Conservation (phyloP, 2,329 filamentous ascomycete species). For the Macrophomina tecta region DNA sequence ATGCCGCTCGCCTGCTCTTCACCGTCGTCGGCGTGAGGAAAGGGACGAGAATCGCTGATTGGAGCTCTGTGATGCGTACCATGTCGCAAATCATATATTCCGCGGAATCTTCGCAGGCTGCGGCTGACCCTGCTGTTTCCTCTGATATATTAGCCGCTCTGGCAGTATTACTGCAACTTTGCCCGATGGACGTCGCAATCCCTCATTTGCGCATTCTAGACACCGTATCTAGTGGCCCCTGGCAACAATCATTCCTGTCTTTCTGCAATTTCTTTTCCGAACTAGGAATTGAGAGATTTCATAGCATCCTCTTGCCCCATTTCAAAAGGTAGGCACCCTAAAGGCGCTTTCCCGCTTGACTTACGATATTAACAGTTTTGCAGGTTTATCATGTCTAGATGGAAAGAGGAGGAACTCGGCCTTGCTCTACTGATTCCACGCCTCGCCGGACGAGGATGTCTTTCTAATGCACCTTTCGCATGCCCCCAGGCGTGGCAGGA, state of each 20-base stretch:
- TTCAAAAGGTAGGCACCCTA: constrained; percentile 70
- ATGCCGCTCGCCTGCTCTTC: constrained; percentile 62
- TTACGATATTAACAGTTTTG: constrained; percentile 32
- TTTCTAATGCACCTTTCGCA: constrained; percentile 27
- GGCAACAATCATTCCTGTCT: constrained; percentile 76
- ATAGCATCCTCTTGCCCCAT: constrained; percentile 75
- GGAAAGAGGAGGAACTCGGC: constrained; percentile 39
- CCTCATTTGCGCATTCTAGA: constrained; percentile 71
- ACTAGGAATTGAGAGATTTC: constrained; percentile 75
- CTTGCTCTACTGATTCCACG: constrained; percentile 41
- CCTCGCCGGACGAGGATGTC: constrained; percentile 30
- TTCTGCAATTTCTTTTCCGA: constrained; percentile 85
- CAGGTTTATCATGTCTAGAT: constrained; percentile 69
- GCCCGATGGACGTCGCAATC: constrained; percentile 80
- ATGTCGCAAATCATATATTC: constrained; percentile 40
- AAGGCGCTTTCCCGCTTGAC: background rate
- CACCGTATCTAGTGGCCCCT: constrained; percentile 66
- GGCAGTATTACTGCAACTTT: constrained; percentile 74
- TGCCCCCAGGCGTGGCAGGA: constrained; percentile 40
- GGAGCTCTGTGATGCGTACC: constrained; percentile 67
- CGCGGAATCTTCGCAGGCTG: constrained; percentile 30
- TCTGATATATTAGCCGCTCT: constrained; percentile 52
- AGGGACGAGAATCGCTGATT: constrained; percentile 74
- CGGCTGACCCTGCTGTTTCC: background rate
- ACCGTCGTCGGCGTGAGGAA: constrained; percentile 79